Base-by-base conservation (phyloP, 805 yeast species). In the Yamadazyma insecticola region DNA sequence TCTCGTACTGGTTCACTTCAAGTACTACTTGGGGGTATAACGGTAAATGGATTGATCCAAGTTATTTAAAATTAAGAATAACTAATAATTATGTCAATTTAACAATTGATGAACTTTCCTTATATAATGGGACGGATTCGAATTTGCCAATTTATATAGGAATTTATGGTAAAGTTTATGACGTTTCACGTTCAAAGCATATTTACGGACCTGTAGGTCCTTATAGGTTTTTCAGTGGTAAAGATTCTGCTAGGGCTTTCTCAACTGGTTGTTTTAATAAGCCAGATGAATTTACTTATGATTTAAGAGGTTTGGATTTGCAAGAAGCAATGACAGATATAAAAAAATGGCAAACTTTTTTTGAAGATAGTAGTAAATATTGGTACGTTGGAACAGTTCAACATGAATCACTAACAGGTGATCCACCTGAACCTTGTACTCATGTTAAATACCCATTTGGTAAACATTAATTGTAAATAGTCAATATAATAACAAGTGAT, bases 161-260 rank as follows among this genome's bases (percentile, higher is more conserved):
- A 0, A 51, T 82, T 3, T 58, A 76, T 43, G 84, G 84, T 1
- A 61, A 58, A 10, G 79, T 82, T 0, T 82, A 63, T 45, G 90
- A 82, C 46, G 92, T 82, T 6, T 56, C 76, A 2, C 53, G 67
- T 0, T 57, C 71, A 9, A 55, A 65, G 1, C 56, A 49, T 5
- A 55, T 77, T 2, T 82, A 82, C 49, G 83, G 82, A 0, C 78
- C 78, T 1, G 55, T 63, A 0, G 55, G 55, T 10, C 47, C 74
- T 1, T 82, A 82, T 48, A 45, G 61, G 7, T 55, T 66, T 24
- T 70, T 82, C 45, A 68, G 78, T 19, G 92, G 90, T 1, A 58
- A 58, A 25, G 92, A 82, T 51, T 73, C 76, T 23, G 78, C 87
- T 2, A 57, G 89, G 17, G 82, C 81, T 13, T 79, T 71, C 44